Evolutionary conservation across 2,329 filamentous ascomycete species (phyloP).

Genomic region (Talaromyces sp.): DNA sequence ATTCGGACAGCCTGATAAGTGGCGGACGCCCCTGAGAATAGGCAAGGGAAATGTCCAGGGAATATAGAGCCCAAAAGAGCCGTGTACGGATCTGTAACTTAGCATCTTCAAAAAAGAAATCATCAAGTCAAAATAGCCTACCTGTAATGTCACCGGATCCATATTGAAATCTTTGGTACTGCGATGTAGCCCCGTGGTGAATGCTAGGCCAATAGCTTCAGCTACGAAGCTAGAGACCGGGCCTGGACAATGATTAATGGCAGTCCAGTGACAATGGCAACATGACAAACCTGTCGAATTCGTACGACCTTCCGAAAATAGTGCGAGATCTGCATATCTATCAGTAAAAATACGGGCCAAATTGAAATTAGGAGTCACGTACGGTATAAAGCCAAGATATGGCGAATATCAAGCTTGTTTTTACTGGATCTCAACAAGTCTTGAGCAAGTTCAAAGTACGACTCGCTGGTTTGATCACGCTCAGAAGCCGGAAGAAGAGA

Average conservation of each 20-base stretch:
- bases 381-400: constrained; percentile 3
- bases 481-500: neutral
- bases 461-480: neutral
- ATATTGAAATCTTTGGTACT: constrained; percentile 7
- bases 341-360: neutral
- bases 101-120: neutral
- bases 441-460: constrained; percentile 1
- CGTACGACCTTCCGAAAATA: neutral
- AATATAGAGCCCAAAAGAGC: constrained; percentile 8
- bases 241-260: neutral
- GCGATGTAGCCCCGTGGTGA: constrained; percentile 4
- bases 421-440: neutral
- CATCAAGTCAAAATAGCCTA: neutral
- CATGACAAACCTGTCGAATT: neutral
- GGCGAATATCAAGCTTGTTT: constrained; percentile 4
- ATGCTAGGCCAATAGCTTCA: constrained; percentile 2
- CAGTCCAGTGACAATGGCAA: neutral
- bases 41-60: neutral
- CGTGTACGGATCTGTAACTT: constrained; percentile 1
- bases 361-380: neutral
- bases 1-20: constrained; percentile 2
- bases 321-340: neutral
- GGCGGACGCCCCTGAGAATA: constrained; percentile 1
- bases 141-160: constrained; percentile 5
- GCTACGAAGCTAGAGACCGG: constrained; percentile 1